Conservation (phyloP, 179 eudicot species). For the Carnegiea gigantea region DNA sequence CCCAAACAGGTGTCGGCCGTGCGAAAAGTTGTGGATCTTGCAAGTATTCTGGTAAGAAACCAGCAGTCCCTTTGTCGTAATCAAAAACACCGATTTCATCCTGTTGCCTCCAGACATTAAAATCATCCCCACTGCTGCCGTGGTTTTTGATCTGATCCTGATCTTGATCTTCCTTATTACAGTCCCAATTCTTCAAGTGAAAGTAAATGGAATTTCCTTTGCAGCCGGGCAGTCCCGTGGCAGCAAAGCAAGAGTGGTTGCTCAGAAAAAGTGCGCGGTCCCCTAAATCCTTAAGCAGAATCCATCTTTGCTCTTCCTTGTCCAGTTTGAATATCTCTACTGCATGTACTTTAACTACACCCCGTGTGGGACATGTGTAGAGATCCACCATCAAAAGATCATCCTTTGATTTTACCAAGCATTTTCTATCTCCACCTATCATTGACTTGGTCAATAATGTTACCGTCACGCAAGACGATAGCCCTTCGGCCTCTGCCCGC, state of each 20-base stretch:
- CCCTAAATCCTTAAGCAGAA: constrained; percentile 23
- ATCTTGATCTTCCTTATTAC: background rate
- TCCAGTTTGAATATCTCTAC: constrained; percentile 31
- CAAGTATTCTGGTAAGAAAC: constrained; percentile 24
- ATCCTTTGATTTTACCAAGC: constrained; percentile 27
- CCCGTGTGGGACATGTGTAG: constrained; percentile 28
- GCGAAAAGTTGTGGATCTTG: constrained; percentile 27
- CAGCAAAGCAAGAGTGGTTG: constrained; percentile 30
- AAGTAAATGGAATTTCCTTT: constrained; percentile 36
- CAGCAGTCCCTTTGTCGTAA: constrained; percentile 30
- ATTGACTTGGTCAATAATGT: constrained; percentile 27
- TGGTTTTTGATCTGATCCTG: background rate
- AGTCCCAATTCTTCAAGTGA: constrained; percentile 25
- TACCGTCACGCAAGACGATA: background rate
- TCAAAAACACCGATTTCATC: constrained; percentile 38
- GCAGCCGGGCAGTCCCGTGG: constrained; percentile 14
- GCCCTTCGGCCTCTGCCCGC: background rate
- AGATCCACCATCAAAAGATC: constrained; percentile 32
- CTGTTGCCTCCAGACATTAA: constrained; percentile 6
- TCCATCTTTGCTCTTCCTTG: constrained; percentile 26
- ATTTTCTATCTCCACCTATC: constrained; percentile 35
- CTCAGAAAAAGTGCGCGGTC: constrained; percentile 27
- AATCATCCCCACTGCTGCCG: background rate
- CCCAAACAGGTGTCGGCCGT: constrained; percentile 34
- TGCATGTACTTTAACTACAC: constrained; percentile 25